Base-by-base conservation (phyloP, 2,329 filamentous ascomycete species). In the Botrytis medusae region DNA sequence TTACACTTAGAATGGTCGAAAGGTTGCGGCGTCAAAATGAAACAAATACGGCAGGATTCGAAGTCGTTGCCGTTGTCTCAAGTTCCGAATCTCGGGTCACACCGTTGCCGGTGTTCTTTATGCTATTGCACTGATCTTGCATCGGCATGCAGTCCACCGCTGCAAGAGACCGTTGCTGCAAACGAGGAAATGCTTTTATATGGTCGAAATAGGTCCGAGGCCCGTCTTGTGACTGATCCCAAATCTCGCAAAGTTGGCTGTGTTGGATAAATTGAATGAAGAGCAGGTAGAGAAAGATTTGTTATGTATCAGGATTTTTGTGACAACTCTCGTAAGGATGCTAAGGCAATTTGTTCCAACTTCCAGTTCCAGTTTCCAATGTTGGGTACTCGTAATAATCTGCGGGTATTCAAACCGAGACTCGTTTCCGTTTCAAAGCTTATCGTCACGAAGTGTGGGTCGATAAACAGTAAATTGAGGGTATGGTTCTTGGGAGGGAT, bases 71-170 rank as follows among this genome's bases (percentile, higher is more conserved):
- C 64, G 40, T 69, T 34, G 54, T 32, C 37, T 37, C 65, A 40
- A 60, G 69, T n/a, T 74, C 74, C 69, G 74, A 72, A 29, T 76
- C 72, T 73, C 72, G 71, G 72, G 72, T 63, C 71, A 71, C 67
- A 77, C 77, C 75, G 77, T 76, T 73, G 48, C 69, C 74, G 74
- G 75, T 76, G 68, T 71, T 74, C 57, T 75, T 77, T 74, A 64
- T 44, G 32, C 70, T 73, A 65, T 71, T 75, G 70, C 75, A 74
- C 61, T 77, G 75, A 67, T 77, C 77, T 79, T 77, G 77, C 78
- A 78, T 78, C 42, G 72, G 72, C 74, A 65, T 74, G 74, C 76
- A 76, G 73, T 75, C 73, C 37, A 73, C 72, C 69, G 71, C 74
- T 77, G 75, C 77, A 76, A 75, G 73, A 75, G 73, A 72, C 74